Base-by-base conservation (phyloP, 2,329 filamentous ascomycete species). In the Fusarium domesticum region DNA sequence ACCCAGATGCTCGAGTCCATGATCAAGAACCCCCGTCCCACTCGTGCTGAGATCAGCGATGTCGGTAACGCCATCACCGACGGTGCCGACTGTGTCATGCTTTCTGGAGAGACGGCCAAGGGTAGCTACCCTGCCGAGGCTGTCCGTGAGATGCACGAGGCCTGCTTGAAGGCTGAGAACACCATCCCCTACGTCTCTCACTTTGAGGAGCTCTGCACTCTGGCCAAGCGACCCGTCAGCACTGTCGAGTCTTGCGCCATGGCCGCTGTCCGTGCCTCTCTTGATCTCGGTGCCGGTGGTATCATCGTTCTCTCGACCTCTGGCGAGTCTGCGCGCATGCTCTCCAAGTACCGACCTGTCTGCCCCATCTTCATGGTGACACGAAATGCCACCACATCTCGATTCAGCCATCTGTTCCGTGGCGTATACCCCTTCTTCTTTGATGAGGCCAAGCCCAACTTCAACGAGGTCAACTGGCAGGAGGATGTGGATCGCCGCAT, bases 1-100 rank as follows among this genome's bases (percentile, higher is more conserved):
- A 98, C 93, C 32, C 93, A 98, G 79, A 98, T 98, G 93, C 83
- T 98, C 60, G 93, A 98, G 82, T 96, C 90, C 55, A 98, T 98
- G 93, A 98, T 96, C 72, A 96, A 96, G 81, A 98, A 98, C 80
- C 93, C 93, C 58, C 89, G 93, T 53, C 93, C 93, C 39, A 98
- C 93, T 54, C 90, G 93, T 73, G 93, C 93, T 55, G 93, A 98
- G 78, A 95, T 98, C 69, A 95, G 89, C 66, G 93, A 98, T 67
- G 93, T 98, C 52, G 93, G 93, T 61, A 98, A 98, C 71, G 93
- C 93, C 58, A 90, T 98, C 57, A 89, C 95, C 40, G 93, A 98
- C 66, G 93, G 93, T 64, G 90, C 92, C 51, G 93, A 98, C 81
- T 98, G 93, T 74, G 93, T 98, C 71, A 98, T 98, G 93, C 81